Conservation (phyloP, 805 yeast species). For the Cyberlindnera mrakii region DNA sequence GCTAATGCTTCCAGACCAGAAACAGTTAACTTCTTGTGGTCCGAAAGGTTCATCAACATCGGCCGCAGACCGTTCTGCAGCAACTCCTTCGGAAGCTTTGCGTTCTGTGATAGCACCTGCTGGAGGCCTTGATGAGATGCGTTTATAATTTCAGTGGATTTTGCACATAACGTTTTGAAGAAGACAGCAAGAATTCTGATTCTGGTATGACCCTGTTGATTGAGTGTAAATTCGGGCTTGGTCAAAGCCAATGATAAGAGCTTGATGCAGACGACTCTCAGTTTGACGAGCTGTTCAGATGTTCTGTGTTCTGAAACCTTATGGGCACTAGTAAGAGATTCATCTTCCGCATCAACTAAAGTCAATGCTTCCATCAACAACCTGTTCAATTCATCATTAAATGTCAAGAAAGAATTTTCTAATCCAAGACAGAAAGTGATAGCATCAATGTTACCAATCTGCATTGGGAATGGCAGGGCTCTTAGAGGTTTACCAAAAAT, state of each 20-base stretch:
- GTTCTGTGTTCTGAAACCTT: conserved; percentile 82
- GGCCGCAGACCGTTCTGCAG: conserved; percentile 95
- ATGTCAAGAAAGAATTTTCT: conserved; percentile 74
- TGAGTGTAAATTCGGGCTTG: conserved; percentile 74
- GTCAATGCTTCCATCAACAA: conserved; percentile 87
- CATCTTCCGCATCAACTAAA: conserved; percentile 96
- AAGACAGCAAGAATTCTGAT: conserved; percentile 87
- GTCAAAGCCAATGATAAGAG: conserved; percentile 77
- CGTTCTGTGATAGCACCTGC: conserved; percentile 75
- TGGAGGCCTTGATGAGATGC: conserved; percentile 90
- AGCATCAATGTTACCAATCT: conserved; percentile 96
- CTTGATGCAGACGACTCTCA: conserved; percentile 85
- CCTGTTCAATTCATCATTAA: conserved; percentile 84
- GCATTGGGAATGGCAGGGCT: conserved; percentile 98
- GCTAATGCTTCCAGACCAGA: conserved; percentile 90
- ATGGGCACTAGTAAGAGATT: conserved; percentile 83
- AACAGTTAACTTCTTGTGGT: conserved; percentile 83
- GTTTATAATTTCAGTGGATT: conserved; percentile 79
- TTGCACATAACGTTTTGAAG: conserved; percentile 85
- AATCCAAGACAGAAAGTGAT: conserved; percentile 84
- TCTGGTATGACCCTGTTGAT: conserved; percentile 72
- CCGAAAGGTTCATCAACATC: conserved; percentile 90
- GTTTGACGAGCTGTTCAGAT: conserved; percentile 77
- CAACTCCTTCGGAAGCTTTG: conserved; percentile 87
- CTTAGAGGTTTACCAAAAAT: conserved; percentile 95